Percentiles rank a stretch among this genome's conserved stretches.
Conservation (phyloP, 768 basidiomycete species). For the Pisolithus albus region DNA sequence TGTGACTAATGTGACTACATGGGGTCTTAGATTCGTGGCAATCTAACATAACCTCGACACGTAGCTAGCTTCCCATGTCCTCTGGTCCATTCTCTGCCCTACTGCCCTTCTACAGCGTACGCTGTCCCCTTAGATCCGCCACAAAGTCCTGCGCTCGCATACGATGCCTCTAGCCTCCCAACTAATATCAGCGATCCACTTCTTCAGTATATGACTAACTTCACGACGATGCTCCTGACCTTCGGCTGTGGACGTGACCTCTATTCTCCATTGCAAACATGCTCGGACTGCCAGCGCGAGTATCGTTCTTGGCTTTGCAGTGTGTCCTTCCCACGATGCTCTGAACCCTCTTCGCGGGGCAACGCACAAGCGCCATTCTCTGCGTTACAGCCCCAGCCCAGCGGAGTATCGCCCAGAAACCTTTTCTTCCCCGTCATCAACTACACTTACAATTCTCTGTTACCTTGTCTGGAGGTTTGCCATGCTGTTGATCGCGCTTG, state of each 20-base stretch:
- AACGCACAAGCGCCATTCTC: conserved; percentile 35
- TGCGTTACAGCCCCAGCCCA: conserved; percentile 42
- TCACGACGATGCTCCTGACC: conserved; percentile 64
- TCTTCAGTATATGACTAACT: conserved; percentile 58
- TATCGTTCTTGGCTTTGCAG: conserved; percentile 78
- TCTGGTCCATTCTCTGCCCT: conserved; percentile 63
- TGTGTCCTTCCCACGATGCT: conserved; percentile 67
- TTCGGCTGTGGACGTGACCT: conserved; percentile 73
- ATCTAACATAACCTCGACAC: neutral
- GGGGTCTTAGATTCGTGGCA: neutral
- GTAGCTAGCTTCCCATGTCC: conserved; percentile 62
- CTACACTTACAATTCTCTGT: conserved; percentile 48
- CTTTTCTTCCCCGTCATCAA: conserved; percentile 39
- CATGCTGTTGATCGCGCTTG: conserved; percentile 68
- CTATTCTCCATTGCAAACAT: conserved; percentile 74
- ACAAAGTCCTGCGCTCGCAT: conserved; percentile 33
- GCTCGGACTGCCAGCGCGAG: conserved; percentile 63
- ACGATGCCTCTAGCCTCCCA: conserved; percentile 50
- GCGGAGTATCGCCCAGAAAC: conserved; percentile 38
- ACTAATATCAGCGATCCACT: conserved; percentile 42
- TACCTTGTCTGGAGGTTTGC: conserved; percentile 80
- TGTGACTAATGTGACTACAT: too few species aligned
- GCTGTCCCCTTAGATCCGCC: conserved; percentile 59
- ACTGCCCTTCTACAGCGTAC: conserved; percentile 66
- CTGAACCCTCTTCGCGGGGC: conserved; percentile 35